Base-by-base conservation (phyloP, 441 rosid genomes). In the Melastoma candidum region DNA sequence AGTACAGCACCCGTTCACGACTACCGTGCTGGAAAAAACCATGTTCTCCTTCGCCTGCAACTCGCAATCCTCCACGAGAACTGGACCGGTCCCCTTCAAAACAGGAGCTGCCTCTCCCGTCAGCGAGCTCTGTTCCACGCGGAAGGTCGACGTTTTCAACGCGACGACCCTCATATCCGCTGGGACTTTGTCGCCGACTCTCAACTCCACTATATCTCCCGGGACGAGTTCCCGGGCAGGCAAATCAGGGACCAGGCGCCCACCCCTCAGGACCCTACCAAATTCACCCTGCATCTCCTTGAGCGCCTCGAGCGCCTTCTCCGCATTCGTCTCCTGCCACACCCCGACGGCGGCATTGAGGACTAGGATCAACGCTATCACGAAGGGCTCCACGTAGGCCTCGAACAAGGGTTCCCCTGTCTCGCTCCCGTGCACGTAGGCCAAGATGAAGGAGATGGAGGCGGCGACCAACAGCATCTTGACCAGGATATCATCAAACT, bases 101-200 rank as follows among this genome's bases (percentile, higher is more conserved):
- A 90, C 89, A 26, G 97, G 95, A 88, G 84, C 77, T 45, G 92
- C 85, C 75, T 90, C 95, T 13, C 97, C 95, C 0, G 94, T 90
- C 73, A 90, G 76, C 1, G 94, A 87, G 74, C 95, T 86, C 72
- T 90, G 97, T 67, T 90, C 97, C 11, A 82, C 73, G 65, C 95
- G 75, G 63, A 86, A 66, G 39, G 94, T 90, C 0, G 90, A 77
- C 25, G 95, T 87, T 68, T 79, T 87, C 71, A 90, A 58, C 57
- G 70, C 49, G 2, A 82, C 71, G 55, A 87, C 66, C 63, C 97
- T 66, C 95, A 90, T 86, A 54, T 87, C 97, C 25, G 95, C 92
- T 26, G 97, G 95, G 63, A 78, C 92, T 71, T 83, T 84, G 59
- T 86, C 92, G 29, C 97, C 97, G 6, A 82, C 95, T 47, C 77